These are phyloP conservation scores for Melastoma candidum DNA, from an alignment of 441 rosid genomes.

Conservation along the genomic window DNA sequence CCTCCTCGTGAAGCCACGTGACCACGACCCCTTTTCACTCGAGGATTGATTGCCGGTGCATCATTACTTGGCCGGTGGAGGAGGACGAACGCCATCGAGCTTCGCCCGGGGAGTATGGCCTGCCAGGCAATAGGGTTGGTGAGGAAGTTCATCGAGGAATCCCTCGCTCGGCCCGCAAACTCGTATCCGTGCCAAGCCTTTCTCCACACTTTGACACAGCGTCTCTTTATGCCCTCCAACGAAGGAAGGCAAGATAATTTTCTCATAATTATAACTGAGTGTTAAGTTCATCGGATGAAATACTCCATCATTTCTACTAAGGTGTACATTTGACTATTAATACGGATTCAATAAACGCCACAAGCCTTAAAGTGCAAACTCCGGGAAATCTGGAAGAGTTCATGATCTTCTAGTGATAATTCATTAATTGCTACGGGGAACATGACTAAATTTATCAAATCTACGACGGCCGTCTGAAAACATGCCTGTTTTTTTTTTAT, in stretches of 20 bases:
- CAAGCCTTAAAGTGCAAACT: no score
- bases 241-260: slow-evolving; percentile 7
- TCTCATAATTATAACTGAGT: no score
- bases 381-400: no score
- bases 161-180: slow-evolving; percentile 11
- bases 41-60: slow-evolving; percentile 17
- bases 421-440: no score
- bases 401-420: no score
- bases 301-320: no score
- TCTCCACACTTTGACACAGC: slow-evolving; percentile 11
- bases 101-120: slow-evolving; percentile 14
- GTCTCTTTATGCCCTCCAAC: slow-evolving; percentile 2
- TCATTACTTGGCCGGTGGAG: slow-evolving; percentile 9
- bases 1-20: slow-evolving; percentile 11
- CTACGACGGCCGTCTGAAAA: no score
- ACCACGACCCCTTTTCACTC: slow-evolving; percentile 15
- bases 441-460: no score
- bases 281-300: no score
- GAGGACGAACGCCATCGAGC: slow-evolving; percentile 6
- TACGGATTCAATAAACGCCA: no score
- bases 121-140: slow-evolving; percentile 8
- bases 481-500: no score
- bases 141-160: slow-evolving; percentile 16
- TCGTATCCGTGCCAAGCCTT: slow-evolving; percentile 9
- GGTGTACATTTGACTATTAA: no score